Base-by-base conservation (phyloP, 2,329 filamentous ascomycete species). In the Penicillium sp. region DNA sequence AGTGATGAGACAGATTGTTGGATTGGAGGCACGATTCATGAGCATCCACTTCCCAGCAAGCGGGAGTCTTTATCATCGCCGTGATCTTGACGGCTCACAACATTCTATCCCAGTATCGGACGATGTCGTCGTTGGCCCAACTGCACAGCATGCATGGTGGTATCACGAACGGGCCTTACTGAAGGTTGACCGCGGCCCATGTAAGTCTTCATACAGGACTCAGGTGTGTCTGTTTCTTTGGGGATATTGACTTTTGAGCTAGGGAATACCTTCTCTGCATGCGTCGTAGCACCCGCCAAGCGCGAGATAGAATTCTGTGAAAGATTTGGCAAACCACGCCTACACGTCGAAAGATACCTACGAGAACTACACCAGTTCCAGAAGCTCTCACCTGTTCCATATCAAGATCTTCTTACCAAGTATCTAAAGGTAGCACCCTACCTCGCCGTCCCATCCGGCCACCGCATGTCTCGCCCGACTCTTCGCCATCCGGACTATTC, bases 51-150 rank as follows among this genome's bases (percentile, higher is more conserved):
- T 68, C 34, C 63, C 59, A 18, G 60, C 58, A 30, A 59, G 50
- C 36, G 62, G 64, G 19, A 67, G 64, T 52, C 35, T 68, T 4
- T 68, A 65, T 43, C 57, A 62, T 35, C 38, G 37, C 14, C 22
- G 41, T 25, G 61, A 64, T 30, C 46, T 66, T 7, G 19, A 41
- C 8, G 1, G 28, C 14, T 29, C 27, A 27, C 46, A 55, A 31
- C 6, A 36, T n/a, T 7, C 13, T 9, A 44, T 59, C 30, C 46
- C 46, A n/a, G n/a, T 47, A 28, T 31, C 43, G 4, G 33, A 33
- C 16, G 14, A 50, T 4, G 55, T 66, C 29, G 56, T 55, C 3
- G 41, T 66, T 49, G 57, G 64, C 3, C 64, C 61, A 14, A 57
- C 52, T 42, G 55, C 57, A 35, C 59, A 60, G 14, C 41, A 54